Evolutionary conservation across 1,284 basidiomycete species (phyloP).

Genomic region (Cryptococcus neoformans): DNA sequence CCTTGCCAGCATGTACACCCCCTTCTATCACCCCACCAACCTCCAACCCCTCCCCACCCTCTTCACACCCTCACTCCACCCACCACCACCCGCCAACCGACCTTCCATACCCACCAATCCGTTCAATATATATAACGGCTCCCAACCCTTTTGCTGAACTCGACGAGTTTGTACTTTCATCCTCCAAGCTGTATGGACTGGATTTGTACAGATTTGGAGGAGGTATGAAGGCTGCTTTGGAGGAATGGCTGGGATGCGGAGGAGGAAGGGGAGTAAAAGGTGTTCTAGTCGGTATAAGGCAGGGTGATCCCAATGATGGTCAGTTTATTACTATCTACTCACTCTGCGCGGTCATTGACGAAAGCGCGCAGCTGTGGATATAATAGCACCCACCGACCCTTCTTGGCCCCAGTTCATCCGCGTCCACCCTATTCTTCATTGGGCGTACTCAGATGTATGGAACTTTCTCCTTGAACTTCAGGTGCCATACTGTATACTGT

Average conservation of each 20-base stretch:
- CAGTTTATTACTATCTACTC: slow-evolving; percentile 35
- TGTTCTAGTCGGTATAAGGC: slow-evolving; percentile 83
- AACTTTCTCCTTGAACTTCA: slow-evolving; percentile 69
- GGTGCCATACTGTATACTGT: slow-evolving; percentile 82
- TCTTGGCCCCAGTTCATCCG: slow-evolving; percentile 88
- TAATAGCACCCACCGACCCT: slow-evolving; percentile 73
- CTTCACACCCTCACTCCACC: slow-evolving; percentile 7
- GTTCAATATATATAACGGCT: slow-evolving; percentile 83
- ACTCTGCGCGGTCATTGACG: background rate
- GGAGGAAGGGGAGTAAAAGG: slow-evolving; percentile 58
- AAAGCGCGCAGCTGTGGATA: slow-evolving; percentile 55
- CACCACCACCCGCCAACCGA: slow-evolving; percentile 12
- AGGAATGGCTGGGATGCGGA: slow-evolving; percentile 62
- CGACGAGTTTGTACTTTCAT: slow-evolving; percentile 75
- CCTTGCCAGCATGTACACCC: background rate
- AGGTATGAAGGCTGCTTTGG: slow-evolving; percentile 78
- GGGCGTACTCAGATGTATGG: slow-evolving; percentile 91
- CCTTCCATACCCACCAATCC: slow-evolving; percentile 56
- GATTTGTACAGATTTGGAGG: slow-evolving; percentile 73
- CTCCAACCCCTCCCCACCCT: slow-evolving; percentile 9
- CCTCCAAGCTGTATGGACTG: slow-evolving; percentile 67
- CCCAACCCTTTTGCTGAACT: slow-evolving; percentile 81
- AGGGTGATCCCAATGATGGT: slow-evolving; percentile 92
- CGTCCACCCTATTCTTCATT: slow-evolving; percentile 94
- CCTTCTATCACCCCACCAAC: slow-evolving; percentile 41